Evolutionary conservation across 2,329 filamentous ascomycete species (phyloP), one percentile per base, ranked within the genome.

Genomic region (Raffaelea albimanens): DNA sequence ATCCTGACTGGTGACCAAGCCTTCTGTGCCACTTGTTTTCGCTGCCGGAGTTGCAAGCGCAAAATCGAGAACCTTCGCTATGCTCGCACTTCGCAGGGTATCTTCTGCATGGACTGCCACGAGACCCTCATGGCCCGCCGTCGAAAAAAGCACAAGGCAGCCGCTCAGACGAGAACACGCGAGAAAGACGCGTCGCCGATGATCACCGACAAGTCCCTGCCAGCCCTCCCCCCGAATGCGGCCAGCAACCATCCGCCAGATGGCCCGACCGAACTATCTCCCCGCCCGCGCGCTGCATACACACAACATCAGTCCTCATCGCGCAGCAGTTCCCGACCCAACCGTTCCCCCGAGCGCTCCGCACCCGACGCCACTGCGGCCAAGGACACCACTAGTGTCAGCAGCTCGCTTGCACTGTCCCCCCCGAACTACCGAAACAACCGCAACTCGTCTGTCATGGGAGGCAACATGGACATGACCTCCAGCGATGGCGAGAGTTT

Each of bases 31-130:
- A 91, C 87, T 49, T 98, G 93, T 69, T 98, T 98, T 70, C 81
- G 90, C 59, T 98, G 93, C 69, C 80, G 93, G 58, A 98, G 97
- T 65, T 98, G 93, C 75, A 98, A 97, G 72, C 82, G 87, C 63
- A 96, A 96, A 72, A 98, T 98, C 52, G 93, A 98, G 67, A 98
- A 98, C 63, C 74, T 98, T 54, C 83, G 91, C 63, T 98, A 97
- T 79, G 93, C 93, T 47, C 82, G 93, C 61, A 98, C 93, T 1
- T 96, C 91, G 8, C 93, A 97, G 66, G 93, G 93, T 51, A 98
- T 98, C 58, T 97, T 98, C 63, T 98, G 93, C 70, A 98, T 98
- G 93, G 89, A 84, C 60, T 98, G 93, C 63, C 93, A 98, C 62
- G 93, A 98, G 67, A 93, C 88, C 23, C 69, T 98, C 46, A 97